Percentiles rank a stretch among this genome's conserved stretches.
These are phyloP conservation scores for Nidula niveotomentosa DNA, from an alignment of 1,284 basidiomycete species.

Conservation along the genomic window DNA sequence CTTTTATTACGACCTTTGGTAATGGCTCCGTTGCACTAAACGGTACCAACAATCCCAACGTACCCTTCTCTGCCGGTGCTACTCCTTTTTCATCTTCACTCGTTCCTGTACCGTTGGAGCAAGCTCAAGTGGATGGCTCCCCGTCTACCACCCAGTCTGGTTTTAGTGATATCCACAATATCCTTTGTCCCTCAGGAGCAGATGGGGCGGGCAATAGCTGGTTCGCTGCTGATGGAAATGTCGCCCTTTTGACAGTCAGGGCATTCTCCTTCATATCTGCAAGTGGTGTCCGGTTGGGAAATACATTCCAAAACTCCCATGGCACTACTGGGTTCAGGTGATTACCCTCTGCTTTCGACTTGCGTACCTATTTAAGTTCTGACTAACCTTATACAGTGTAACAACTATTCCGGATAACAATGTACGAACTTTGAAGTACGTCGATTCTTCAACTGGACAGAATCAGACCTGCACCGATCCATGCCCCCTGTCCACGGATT, in stretches of 20 bases:
- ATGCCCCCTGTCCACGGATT: slow-evolving; percentile 77
- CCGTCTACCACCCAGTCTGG: slow-evolving; percentile 66
- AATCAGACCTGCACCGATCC: slow-evolving; percentile 69
- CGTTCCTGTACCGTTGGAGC: slow-evolving; percentile 79
- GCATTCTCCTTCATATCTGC: slow-evolving; percentile 73
- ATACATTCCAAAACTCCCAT: slow-evolving; percentile 80
- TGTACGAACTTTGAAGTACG: slow-evolving; percentile 73
- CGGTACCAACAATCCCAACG: slow-evolving; percentile 71
- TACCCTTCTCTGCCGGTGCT: slow-evolving; percentile 75
- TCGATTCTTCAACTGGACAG: slow-evolving; percentile 74
- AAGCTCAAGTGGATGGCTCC: slow-evolving; percentile 66
- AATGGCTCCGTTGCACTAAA: slow-evolving; percentile 53
- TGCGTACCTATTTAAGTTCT: slow-evolving; percentile 5
- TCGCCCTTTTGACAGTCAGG: slow-evolving; percentile 74
- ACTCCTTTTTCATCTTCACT: slow-evolving; percentile 90
- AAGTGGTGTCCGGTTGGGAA: slow-evolving; percentile 85
- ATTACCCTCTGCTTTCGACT: slow-evolving; percentile 3
- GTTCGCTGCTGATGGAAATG: slow-evolving; percentile 75
- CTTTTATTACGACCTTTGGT: slow-evolving; percentile 79
- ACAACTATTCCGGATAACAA: slow-evolving; percentile 88
- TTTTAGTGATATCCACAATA: slow-evolving; percentile 71
- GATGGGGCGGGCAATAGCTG: slow-evolving; percentile 86
- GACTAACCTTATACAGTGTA: slow-evolving; percentile 44
- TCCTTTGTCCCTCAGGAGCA: slow-evolving; percentile 81
- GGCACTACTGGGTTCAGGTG: slow-evolving; percentile 88